These are phyloP conservation scores for Melocanna baccifera DNA, from an alignment of 176 grass and related monocot genomes.

Conservation along the genomic window DNA sequence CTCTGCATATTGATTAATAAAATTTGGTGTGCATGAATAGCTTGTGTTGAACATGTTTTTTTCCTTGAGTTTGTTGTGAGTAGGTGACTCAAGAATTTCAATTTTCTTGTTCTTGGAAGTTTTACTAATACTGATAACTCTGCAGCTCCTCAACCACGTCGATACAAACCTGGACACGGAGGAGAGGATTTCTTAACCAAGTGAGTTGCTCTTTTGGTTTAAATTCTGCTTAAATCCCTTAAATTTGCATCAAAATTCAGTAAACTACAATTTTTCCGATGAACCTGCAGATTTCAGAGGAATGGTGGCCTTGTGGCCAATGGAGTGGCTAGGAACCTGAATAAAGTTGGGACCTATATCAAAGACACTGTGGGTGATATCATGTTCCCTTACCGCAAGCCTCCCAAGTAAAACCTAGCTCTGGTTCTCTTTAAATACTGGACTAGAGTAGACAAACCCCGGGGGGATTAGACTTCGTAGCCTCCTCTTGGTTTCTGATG, in stretches of 20 bases:
- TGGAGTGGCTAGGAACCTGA: slow-evolving; percentile 72
- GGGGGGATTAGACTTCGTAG: no score
- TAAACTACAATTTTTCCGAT: neutral
- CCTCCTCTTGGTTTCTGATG: neutral
- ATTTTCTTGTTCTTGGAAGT: neutral
- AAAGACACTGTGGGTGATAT: slow-evolving; percentile 81
- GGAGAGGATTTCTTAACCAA: slow-evolving; percentile 65
- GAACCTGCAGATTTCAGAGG: slow-evolving; percentile 69
- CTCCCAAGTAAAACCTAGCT: slow-evolving; percentile 61
- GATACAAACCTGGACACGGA: slow-evolving; percentile 41
- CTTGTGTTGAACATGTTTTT: neutral
- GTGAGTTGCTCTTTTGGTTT: slow-evolving; percentile 47
- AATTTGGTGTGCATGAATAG: neutral
- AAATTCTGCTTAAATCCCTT: neutral
- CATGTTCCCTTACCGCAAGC: slow-evolving; percentile 67
- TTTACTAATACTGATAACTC: slow-evolving; percentile 27
- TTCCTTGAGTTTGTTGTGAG: neutral
- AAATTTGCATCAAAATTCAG: neutral
- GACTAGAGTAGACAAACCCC: slow-evolving; percentile 5
- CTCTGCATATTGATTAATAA: neutral
- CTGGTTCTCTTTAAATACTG: neutral
- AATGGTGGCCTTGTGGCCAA: slow-evolving; percentile 78
- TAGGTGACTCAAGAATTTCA: neutral
- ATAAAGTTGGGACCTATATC: slow-evolving; percentile 73
- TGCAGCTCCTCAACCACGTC: slow-evolving; percentile 35